phyloP scores from a whole-genome alignment of 108 stramenopile genomes.

The Epipyxis sp. region DNA sequence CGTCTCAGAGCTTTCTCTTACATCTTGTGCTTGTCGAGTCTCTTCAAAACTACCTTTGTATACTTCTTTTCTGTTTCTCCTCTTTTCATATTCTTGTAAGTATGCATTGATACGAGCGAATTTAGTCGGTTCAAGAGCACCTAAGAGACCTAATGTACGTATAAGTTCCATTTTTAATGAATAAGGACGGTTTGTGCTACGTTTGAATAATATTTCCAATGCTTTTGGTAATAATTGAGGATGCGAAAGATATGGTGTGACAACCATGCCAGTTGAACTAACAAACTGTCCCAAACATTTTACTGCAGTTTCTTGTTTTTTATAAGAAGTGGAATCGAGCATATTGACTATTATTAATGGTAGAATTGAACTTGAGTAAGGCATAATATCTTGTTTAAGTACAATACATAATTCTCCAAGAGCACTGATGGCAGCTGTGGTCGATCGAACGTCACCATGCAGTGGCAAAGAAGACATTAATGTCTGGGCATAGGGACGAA shows the following conservation, averaged over 20 bases:
- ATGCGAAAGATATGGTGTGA: constrained; percentile 83
- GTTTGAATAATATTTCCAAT: constrained; percentile 70
- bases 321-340: constrained; percentile 76
- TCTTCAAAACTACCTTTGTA: neutral
- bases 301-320: constrained; percentile 78
- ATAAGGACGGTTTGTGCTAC: constrained; percentile 66
- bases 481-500: constrained; percentile 67
- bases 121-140: constrained; percentile 82
- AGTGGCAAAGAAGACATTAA: constrained; percentile 67
- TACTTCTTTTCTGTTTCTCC: neutral
- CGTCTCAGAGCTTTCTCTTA: neutral
- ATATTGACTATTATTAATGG: constrained; percentile 79
- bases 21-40: neutral
- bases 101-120: neutral
- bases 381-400: constrained; percentile 66
- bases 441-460: constrained; percentile 54
- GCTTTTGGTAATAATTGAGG: constrained; percentile 76
- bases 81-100: neutral
- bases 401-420: constrained; percentile 84
- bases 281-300: constrained; percentile 81
- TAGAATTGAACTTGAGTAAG: constrained; percentile 57
- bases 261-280: constrained; percentile 81
- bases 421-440: constrained; percentile 74
- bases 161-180: constrained; percentile 81
- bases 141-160: constrained; percentile 82